These are phyloP conservation scores for Microthlaspi erraticum DNA, from an alignment of 345 rosid species.

Conservation along the genomic window DNA sequence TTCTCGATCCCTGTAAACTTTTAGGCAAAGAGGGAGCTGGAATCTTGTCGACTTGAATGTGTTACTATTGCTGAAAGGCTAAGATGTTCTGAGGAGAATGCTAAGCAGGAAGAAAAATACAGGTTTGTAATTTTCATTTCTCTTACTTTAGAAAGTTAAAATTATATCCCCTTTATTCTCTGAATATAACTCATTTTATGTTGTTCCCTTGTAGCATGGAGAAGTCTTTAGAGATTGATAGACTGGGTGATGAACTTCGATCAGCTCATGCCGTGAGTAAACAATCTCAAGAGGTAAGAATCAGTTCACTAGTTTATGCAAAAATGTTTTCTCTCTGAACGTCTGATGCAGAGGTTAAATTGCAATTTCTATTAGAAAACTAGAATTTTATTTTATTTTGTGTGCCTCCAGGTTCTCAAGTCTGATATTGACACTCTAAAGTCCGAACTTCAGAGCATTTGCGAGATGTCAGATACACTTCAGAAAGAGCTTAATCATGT, in stretches of 20 bases:
- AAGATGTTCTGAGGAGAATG: slow-evolving; percentile 50
- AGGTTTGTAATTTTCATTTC: slow-evolving; percentile 54
- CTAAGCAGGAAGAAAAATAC: slow-evolving; percentile 53
- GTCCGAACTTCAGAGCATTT: slow-evolving; percentile 51
- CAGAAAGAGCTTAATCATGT: slow-evolving; percentile 50
- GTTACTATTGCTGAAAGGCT: slow-evolving; percentile 53
- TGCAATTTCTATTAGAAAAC: slow-evolving; percentile 12
- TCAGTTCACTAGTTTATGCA: slow-evolving; percentile 25
- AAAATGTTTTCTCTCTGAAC: slow-evolving; percentile 13
- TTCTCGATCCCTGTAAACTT: slow-evolving; percentile 3
- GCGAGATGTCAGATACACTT: slow-evolving; percentile 43
- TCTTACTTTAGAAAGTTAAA: slow-evolving; percentile 7
- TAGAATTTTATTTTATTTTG: neutral
- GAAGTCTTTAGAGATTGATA: slow-evolving; percentile 61
- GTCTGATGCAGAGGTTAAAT: slow-evolving; percentile 21
- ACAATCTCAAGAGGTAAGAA: slow-evolving; percentile 59
- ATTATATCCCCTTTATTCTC: neutral
- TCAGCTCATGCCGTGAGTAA: slow-evolving; percentile 47
- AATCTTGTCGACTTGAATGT: slow-evolving; percentile 64
- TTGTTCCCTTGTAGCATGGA: slow-evolving; percentile 52
- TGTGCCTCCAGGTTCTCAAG: slow-evolving; percentile 45
- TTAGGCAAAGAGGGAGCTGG: slow-evolving; percentile 65
- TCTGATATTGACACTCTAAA: slow-evolving; percentile 49
- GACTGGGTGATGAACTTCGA: slow-evolving; percentile 53
- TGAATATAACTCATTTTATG: slow-evolving; percentile 15